Evolutionary conservation across 2,329 filamentous ascomycete genomes (phyloP).

Genomic region (Colletotrichum higginsianum): DNA sequence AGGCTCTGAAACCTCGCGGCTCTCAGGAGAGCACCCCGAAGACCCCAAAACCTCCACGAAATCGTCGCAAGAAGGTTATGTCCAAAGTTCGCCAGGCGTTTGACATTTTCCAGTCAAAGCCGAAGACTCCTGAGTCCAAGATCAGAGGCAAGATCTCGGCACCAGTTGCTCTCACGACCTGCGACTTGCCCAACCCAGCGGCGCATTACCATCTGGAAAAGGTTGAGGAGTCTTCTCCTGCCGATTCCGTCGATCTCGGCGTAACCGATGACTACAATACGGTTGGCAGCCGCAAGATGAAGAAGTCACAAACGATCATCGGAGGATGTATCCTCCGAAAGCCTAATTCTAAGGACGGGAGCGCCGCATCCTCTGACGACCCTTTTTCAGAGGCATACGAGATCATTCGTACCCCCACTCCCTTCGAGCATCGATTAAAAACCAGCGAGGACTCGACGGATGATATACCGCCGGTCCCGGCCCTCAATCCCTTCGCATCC

Average conservation of each 20-base stretch:
- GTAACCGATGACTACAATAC: conserved; percentile 55
- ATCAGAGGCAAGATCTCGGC: conserved; percentile 37
- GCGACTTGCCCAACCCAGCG: conserved; percentile 31
- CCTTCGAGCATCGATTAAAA: conserved; percentile 44
- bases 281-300: conserved; percentile 51
- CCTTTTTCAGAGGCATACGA: conserved; percentile 48
- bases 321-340: conserved; percentile 51
- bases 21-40: conserved; percentile 28
- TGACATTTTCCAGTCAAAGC: conserved; percentile 51
- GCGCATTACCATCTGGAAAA: conserved; percentile 33
- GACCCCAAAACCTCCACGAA: conserved; percentile 48
- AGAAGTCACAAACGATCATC: conserved; percentile 47
- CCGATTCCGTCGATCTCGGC: conserved; percentile 52
- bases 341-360: conserved; percentile 49
- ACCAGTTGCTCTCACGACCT: conserved; percentile 21
- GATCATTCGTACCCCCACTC: conserved; percentile 44
- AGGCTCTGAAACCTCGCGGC: conserved; percentile 52
- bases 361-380: conserved; percentile 48
- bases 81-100: conserved; percentile 53
- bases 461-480: conserved; percentile 24
- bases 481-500: conserved; percentile 50
- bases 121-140: conserved; percentile 42
- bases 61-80: conserved; percentile 51
- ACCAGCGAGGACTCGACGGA: conserved; percentile 29
- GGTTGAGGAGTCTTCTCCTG: conserved; percentile 44